These are phyloP conservation scores for Diphasiastrum complanatum DNA, from an alignment of 83 land plant species.

Conservation along the genomic window DNA sequence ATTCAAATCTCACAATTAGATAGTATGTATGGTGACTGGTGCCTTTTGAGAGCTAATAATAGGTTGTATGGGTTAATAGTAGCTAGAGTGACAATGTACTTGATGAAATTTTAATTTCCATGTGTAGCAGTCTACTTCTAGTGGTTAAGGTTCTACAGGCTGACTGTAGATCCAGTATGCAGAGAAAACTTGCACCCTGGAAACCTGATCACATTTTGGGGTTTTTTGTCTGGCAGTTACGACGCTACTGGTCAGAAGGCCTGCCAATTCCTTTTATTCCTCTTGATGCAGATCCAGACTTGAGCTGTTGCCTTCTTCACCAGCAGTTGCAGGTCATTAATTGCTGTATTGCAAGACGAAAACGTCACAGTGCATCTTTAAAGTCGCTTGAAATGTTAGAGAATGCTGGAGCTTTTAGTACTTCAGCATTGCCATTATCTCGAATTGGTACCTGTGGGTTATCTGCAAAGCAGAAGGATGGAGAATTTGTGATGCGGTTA, in stretches of 20 bases:
- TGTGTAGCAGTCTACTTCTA: too few species aligned
- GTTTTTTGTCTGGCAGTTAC: constrained; percentile 47
- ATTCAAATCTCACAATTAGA: too few species aligned
- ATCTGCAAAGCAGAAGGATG: constrained; percentile 50
- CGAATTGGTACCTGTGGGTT: constrained; percentile 19
- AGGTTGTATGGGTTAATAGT: too few species aligned
- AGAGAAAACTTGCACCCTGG: neutral
- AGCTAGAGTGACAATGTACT: too few species aligned
- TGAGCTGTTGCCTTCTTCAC: constrained; percentile 71
- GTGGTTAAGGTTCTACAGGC: too few species aligned
- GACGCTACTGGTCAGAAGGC: constrained; percentile 66
- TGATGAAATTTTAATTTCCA: too few species aligned
- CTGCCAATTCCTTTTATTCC: constrained; percentile 70
- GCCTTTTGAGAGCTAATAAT: too few species aligned
- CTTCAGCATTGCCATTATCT: constrained; percentile 1
- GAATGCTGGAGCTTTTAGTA: constrained; percentile 39
- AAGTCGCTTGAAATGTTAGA: constrained; percentile 29
- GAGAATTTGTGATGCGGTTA: constrained; percentile 55
- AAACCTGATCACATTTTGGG: neutral
- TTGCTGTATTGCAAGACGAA: constrained; percentile 84
- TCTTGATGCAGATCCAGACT: constrained; percentile 69
- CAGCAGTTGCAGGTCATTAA: constrained; percentile 85
- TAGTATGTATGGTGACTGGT: too few species aligned
- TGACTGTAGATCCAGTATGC: too few species aligned
- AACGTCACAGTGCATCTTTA: constrained; percentile 28